A percentile compares a stretch with the other conserved stretches of the same genome.
Conservation (phyloP, 208 protist species). For the Acanthamoeba quina region DNA sequence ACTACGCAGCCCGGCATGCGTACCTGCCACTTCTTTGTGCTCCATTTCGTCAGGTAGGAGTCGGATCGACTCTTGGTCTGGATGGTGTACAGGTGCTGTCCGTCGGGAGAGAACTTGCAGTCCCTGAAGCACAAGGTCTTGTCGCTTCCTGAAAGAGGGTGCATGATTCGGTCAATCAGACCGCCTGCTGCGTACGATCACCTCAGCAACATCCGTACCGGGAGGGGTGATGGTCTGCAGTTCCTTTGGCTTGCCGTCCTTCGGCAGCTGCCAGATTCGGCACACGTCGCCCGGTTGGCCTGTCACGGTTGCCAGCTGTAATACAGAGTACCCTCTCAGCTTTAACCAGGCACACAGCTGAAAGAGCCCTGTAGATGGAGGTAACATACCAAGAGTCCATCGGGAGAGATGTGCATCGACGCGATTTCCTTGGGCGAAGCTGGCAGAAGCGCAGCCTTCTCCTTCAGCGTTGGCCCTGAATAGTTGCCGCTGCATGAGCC, state of each 20-base stretch:
- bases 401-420: slow-evolving; percentile 52
- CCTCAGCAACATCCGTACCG: background rate
- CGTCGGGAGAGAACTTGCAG: slow-evolving; percentile 70
- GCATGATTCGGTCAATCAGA: background rate
- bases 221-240: background rate
- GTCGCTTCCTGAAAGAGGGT: background rate
- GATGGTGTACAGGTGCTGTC: slow-evolving; percentile 45
- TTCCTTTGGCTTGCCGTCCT: slow-evolving; percentile 22
- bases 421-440: slow-evolving; percentile 21
- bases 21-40: slow-evolving; percentile 19
- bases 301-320: slow-evolving; percentile 34
- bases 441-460: background rate
- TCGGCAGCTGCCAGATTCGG: background rate
- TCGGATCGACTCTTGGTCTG: slow-evolving; percentile 72
- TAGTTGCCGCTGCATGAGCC: background rate
- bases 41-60: slow-evolving; percentile 68
- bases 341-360: background rate
- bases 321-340: background rate
- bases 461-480: slow-evolving; percentile 31
- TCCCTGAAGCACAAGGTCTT: slow-evolving; percentile 65
- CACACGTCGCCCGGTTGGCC: slow-evolving; percentile 15
- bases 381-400: slow-evolving; percentile 2
- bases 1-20: background rate
- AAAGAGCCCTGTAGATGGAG: background rate
- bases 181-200: background rate